These are phyloP conservation scores for Protea cynaroides DNA, from an alignment of 164 flowering plant genomes.

Conservation along the genomic window DNA sequence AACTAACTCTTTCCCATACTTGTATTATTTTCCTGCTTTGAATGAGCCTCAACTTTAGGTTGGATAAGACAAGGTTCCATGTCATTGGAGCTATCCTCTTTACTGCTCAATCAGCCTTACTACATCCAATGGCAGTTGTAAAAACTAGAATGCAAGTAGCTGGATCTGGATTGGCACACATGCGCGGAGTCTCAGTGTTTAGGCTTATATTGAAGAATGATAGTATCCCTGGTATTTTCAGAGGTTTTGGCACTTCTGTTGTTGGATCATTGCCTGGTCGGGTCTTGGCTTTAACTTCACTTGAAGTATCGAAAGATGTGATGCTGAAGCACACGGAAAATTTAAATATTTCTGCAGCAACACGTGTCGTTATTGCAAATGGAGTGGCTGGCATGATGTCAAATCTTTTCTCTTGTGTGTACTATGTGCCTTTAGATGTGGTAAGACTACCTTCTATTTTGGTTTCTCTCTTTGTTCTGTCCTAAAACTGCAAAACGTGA, in stretches of 20 bases:
- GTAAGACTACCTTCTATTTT: conserved; percentile 20
- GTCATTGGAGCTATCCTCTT: conserved; percentile 70
- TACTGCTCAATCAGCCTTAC: conserved; percentile 48
- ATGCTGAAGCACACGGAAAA: conserved; percentile 44
- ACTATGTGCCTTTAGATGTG: conserved; percentile 86
- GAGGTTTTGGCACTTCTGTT: conserved; percentile 80
- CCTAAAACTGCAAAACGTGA: neutral
- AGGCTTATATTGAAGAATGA: conserved; percentile 42
- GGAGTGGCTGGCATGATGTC: conserved; percentile 79
- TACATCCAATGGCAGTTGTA: conserved; percentile 72
- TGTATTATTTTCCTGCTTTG: neutral
- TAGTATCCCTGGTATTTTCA: conserved; percentile 63
- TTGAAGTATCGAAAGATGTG: conserved; percentile 67
- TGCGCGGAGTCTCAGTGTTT: conserved; percentile 46
- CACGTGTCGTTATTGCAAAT: conserved; percentile 64
- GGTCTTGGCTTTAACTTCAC: conserved; percentile 56
- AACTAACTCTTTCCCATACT: neutral
- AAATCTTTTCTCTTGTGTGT: conserved; percentile 49
- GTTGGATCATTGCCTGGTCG: conserved; percentile 78
- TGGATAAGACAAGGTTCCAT: conserved; percentile 84
- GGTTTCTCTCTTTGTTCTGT: neutral
- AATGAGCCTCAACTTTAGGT: conserved; percentile 29
- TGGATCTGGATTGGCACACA: conserved; percentile 38
- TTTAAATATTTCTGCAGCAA: conserved; percentile 55
- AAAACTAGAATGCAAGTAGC: conserved; percentile 86